Evolutionary conservation across 2,329 filamentous ascomycete species (phyloP).

Genomic region (Phialophora verrucosa): DNA sequence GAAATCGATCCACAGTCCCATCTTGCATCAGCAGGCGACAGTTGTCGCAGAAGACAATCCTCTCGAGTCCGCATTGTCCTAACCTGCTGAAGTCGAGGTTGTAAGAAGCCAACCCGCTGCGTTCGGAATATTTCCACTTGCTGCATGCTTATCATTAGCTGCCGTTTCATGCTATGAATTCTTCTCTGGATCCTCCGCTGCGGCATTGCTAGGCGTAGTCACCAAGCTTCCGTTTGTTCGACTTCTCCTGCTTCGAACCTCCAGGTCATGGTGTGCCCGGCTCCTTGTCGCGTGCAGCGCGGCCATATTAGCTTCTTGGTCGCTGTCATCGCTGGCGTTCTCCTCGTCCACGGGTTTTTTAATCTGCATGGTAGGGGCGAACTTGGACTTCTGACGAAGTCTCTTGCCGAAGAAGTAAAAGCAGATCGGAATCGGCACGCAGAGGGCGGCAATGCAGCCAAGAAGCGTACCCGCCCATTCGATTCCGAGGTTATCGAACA

Average conservation of each 20-base stretch:
- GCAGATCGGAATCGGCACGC: slow-evolving; percentile 48
- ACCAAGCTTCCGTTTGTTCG: slow-evolving; percentile 24
- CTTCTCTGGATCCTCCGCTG: slow-evolving; percentile 17
- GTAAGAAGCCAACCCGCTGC: not conserved
- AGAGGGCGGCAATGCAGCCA: slow-evolving; percentile 45
- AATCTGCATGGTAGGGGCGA: slow-evolving; percentile 54
- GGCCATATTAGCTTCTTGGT: slow-evolving; percentile 28
- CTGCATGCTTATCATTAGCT: not conserved
- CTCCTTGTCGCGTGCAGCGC: slow-evolving; percentile 38
- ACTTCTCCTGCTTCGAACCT: slow-evolving; percentile 20
- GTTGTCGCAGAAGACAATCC: slow-evolving; percentile 3
- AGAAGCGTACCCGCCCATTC: slow-evolving; percentile 48
- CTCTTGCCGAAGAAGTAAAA: slow-evolving; percentile 46
- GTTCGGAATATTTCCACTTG: not conserved
- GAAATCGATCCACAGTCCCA: not conserved
- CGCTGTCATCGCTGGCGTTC: slow-evolving; percentile 37
- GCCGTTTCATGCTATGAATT: slow-evolving; percentile 1
- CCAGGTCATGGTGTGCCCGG: slow-evolving; percentile 34
- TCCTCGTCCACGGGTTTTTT: slow-evolving; percentile 50
- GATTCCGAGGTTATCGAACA: slow-evolving; percentile 61
- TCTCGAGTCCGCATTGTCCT: not conserved
- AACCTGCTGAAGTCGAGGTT: not conserved
- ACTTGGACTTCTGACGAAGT: slow-evolving; percentile 39
- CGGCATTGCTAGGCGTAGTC: not conserved
- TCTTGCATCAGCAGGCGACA: not conserved